Percentiles rank a stretch among this genome's conserved stretches.
These are phyloP conservation scores for Protostelium mycophagum DNA, from an alignment of 78 protist species.

Conservation along the genomic window DNA sequence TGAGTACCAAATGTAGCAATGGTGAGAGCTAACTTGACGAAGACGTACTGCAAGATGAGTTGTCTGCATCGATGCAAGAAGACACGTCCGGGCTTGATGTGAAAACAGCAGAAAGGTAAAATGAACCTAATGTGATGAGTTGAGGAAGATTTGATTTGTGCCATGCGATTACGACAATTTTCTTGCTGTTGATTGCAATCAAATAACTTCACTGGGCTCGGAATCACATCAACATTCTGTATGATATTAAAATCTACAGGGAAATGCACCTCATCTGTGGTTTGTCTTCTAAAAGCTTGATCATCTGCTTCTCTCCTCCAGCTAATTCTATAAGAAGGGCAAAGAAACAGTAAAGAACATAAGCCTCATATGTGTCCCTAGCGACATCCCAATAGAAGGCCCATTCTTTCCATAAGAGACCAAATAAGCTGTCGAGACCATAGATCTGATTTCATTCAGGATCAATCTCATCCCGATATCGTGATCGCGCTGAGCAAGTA, in stretches of 20 bases:
- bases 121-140: too few relatives aligned
- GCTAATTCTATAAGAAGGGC: slow-evolving; percentile 34
- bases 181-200: too few relatives aligned
- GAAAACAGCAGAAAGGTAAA: too few relatives aligned
- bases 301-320: slow-evolving; percentile 26
- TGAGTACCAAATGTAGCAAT: too few relatives aligned
- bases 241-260: slow-evolving; percentile 21
- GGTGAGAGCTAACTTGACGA: too few relatives aligned
- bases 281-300: slow-evolving; percentile 27
- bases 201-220: too few relatives aligned
- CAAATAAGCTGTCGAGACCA: slow-evolving; percentile 31
- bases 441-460: slow-evolving; percentile 21
- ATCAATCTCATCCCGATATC: background rate
- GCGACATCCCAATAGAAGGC: slow-evolving; percentile 47
- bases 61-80: slow-evolving; percentile 31
- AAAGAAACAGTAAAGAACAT: slow-evolving; percentile 50
- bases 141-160: too few relatives aligned
- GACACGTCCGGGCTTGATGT: slow-evolving; percentile 20
- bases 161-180: too few relatives aligned
- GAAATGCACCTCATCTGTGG: slow-evolving; percentile 35
- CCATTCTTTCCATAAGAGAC: slow-evolving; percentile 16
- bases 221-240: too few relatives aligned
- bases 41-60: slow-evolving; percentile 51
- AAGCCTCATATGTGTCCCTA: slow-evolving; percentile 60
- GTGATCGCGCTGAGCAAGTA: background rate